phyloP scores from a whole-genome alignment of 1,284 basidiomycete species.

The Melampsora larici-populina region DNA sequence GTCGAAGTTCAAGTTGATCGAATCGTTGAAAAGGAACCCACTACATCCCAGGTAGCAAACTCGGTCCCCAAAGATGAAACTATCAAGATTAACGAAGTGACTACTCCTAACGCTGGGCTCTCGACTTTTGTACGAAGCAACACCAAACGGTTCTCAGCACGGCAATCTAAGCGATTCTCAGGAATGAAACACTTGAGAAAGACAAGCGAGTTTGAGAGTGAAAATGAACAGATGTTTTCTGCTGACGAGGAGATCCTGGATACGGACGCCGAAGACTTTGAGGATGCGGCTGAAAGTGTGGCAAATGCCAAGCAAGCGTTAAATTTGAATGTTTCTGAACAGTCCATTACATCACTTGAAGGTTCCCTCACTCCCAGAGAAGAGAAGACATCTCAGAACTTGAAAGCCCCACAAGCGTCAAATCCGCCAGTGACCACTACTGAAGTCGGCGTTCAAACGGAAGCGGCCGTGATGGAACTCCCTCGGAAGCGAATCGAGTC shows the following conservation, averaged over 20 bases:
- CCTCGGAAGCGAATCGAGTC: neutral
- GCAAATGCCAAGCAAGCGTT: constrained; percentile 5
- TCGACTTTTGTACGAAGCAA: neutral
- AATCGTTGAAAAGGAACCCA: neutral
- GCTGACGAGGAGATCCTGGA: constrained; percentile 36
- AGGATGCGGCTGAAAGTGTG: constrained; percentile 30
- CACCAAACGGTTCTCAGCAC: neutral
- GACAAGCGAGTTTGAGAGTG: constrained; percentile 32
- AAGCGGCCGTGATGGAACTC: neutral
- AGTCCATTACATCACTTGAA: neutral
- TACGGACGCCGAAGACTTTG: constrained; percentile 39
- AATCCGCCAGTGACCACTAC: neutral
- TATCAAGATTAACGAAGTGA: constrained; percentile 10
- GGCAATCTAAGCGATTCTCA: constrained; percentile 8
- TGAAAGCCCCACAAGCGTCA: neutral
- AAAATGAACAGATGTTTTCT: constrained; percentile 42
- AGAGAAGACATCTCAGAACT: neutral
- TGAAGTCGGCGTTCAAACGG: constrained; percentile 40
- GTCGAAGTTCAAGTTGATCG: constrained; percentile 45
- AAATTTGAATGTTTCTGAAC: neutral
- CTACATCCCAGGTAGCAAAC: neutral
- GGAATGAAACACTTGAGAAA: constrained; percentile 10
- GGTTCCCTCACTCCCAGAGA: neutral
- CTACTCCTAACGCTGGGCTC: constrained; percentile 12
- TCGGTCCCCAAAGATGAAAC: neutral